Percentiles rank a stretch among this genome's conserved stretches.
Evolutionary conservation across 208 protist genomes (phyloP).

Genomic region (Leishmania braziliensis): DNA sequence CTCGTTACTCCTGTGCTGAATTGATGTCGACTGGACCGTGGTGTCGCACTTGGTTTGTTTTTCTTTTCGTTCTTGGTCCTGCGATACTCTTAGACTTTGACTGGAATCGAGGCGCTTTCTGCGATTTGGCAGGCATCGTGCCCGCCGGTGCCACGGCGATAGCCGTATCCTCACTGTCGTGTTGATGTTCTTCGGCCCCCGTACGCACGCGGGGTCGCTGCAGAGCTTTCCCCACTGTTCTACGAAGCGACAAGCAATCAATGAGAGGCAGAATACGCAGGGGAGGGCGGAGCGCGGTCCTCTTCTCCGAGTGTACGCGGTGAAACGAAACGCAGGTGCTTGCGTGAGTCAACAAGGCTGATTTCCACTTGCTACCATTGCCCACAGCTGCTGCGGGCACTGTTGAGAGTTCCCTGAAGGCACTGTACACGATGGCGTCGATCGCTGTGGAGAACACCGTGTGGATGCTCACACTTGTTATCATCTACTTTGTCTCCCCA

Average conservation of each 20-base stretch:
- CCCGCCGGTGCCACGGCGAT: neutral
- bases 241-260: neutral
- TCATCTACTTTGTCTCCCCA: neutral
- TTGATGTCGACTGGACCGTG: neutral
- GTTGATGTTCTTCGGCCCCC: neutral
- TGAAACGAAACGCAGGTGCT: neutral
- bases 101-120: neutral
- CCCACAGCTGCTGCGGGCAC: neutral
- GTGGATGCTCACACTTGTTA: neutral
- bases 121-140: neutral
- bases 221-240: neutral
- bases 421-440: too few relatives aligned
- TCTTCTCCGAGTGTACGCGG: neutral
- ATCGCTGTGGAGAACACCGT: neutral
- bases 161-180: neutral
- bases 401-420: neutral
- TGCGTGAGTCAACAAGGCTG: neutral
- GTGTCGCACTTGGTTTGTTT: slow-evolving; percentile 1
- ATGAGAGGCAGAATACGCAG: neutral
- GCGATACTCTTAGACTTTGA: neutral
- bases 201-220: neutral
- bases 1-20: too few relatives aligned
- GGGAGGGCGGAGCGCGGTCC: neutral
- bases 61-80: neutral
- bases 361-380: neutral